phyloP scores from a whole-genome alignment of 139 green algal genomes.

The Chlamydomonas urium region DNA sequence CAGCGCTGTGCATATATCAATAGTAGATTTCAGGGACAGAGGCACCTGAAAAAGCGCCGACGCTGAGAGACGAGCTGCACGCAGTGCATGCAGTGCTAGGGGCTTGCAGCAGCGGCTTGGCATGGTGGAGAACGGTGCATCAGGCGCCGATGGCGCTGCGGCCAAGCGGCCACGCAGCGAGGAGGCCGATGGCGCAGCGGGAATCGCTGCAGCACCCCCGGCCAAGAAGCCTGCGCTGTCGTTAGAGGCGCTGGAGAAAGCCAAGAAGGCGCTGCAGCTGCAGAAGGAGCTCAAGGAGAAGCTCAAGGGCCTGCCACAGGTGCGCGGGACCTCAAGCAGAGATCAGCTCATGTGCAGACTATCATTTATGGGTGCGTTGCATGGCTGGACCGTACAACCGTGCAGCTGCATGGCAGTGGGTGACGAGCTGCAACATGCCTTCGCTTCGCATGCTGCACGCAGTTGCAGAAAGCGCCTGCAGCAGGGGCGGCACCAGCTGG shows the following conservation, averaged over 20 bases:
- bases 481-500: neutral
- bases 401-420: neutral
- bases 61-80: no score
- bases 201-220: neutral
- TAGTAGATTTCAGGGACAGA: no score
- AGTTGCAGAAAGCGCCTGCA: neutral
- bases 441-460: neutral
- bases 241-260: constrained; percentile 44
- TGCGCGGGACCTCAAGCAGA: constrained; percentile 1
- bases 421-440: no score
- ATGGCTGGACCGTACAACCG: neutral
- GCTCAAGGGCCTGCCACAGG: constrained; percentile 44
- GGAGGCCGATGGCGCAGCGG: neutral
- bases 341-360: neutral
- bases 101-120: no score
- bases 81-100: no score
- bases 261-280: constrained; percentile 49
- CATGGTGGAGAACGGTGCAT: neutral
- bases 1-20: no score
- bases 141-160: neutral
- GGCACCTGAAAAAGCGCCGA: no score
- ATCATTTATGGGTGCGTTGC: neutral
- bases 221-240: constrained; percentile 8
- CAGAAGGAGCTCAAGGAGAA: constrained; percentile 55
- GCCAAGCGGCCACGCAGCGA: constrained; percentile 10